A percentile compares a stretch with the other conserved stretches of the same genome.
These are phyloP conservation scores for Umbellularia californica DNA, from an alignment of 164 flowering plant genomes.

Conservation along the genomic window DNA sequence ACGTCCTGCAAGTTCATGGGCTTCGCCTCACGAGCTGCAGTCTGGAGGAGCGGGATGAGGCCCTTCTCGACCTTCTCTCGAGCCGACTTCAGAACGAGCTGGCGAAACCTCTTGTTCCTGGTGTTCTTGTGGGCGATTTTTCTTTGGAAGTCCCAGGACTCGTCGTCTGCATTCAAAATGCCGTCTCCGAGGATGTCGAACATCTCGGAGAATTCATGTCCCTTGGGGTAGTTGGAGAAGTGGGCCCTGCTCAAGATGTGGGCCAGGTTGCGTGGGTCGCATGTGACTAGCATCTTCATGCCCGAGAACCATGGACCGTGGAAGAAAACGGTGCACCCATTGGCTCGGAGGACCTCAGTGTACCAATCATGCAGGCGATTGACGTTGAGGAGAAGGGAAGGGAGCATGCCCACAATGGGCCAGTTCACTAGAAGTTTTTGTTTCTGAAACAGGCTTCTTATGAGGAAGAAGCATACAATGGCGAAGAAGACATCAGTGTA, in stretches of 20 bases:
- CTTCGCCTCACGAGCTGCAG: background rate
- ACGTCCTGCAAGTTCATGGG: slow-evolving; percentile 16
- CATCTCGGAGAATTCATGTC: background rate
- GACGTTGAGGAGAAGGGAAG: slow-evolving; percentile 4
- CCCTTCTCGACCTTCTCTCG: slow-evolving; percentile 5
- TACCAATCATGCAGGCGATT: slow-evolving; percentile 4
- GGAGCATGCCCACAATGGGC: slow-evolving; percentile 17
- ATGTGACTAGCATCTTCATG: slow-evolving; percentile 1
- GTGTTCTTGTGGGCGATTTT: slow-evolving; percentile 1
- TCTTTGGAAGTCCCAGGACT: slow-evolving; percentile 5
- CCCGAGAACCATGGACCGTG: slow-evolving; percentile 1
- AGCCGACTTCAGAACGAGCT: slow-evolving; percentile 1
- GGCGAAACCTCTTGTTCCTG: background rate
- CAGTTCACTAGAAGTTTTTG: slow-evolving; percentile 2
- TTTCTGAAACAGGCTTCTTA: no score
- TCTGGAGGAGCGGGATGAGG: slow-evolving; percentile 1
- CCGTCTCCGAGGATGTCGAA: slow-evolving; percentile 10
- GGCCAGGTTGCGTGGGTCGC: slow-evolving; percentile 10
- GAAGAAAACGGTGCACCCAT: background rate
- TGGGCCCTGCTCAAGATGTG: slow-evolving; percentile 18
- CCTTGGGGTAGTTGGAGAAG: slow-evolving; percentile 19
- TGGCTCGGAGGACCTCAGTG: background rate
- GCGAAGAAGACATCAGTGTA: slow-evolving; percentile 6
- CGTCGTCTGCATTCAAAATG: slow-evolving; percentile 7
- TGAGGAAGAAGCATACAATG: background rate